phyloP scores from a whole-genome alignment of 345 rosid species.

The Excoecaria agallocha region DNA sequence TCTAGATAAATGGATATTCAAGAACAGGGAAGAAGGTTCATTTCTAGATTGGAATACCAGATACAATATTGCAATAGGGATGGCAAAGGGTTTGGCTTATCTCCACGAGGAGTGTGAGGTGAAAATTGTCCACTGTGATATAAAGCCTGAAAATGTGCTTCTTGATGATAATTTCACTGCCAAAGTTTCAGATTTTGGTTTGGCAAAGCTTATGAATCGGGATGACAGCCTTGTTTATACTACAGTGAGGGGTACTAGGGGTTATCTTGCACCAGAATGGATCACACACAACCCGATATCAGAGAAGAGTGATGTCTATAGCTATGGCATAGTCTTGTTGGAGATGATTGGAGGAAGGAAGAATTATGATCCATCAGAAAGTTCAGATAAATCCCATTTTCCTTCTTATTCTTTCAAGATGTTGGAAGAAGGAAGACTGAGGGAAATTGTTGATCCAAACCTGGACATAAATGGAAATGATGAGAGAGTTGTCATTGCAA shows the following conservation, averaged over 20 bases:
- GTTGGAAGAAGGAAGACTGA: constrained; percentile 39
- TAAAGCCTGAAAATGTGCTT: constrained; percentile 51
- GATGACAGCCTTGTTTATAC: constrained; percentile 49
- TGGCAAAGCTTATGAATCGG: constrained; percentile 50
- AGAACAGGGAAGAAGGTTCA: constrained; percentile 19
- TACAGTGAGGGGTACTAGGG: constrained; percentile 53
- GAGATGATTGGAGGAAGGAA: constrained; percentile 61
- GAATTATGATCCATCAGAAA: constrained; percentile 30
- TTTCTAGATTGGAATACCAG: constrained; percentile 44
- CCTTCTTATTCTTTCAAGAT: constrained; percentile 52
- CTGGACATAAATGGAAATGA: constrained; percentile 28
- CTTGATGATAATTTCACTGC: constrained; percentile 44
- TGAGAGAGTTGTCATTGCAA: constrained; percentile 26
- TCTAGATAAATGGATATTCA: constrained; percentile 51
- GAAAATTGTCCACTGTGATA: constrained; percentile 50
- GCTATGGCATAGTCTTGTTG: constrained; percentile 51
- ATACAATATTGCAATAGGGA: constrained; percentile 41
- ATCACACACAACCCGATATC: constrained; percentile 49
- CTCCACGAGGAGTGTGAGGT: constrained; percentile 52
- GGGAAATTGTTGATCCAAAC: constrained; percentile 42
- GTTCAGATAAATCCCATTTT: constrained; percentile 37
- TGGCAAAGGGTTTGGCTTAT: constrained; percentile 50
- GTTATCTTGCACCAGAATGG: constrained; percentile 71
- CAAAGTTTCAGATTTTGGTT: constrained; percentile 52
- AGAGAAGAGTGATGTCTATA: constrained; percentile 53